Base-by-base conservation (phyloP, 495 filamentous ascomycete species). In the Xylaria castorea region DNA sequence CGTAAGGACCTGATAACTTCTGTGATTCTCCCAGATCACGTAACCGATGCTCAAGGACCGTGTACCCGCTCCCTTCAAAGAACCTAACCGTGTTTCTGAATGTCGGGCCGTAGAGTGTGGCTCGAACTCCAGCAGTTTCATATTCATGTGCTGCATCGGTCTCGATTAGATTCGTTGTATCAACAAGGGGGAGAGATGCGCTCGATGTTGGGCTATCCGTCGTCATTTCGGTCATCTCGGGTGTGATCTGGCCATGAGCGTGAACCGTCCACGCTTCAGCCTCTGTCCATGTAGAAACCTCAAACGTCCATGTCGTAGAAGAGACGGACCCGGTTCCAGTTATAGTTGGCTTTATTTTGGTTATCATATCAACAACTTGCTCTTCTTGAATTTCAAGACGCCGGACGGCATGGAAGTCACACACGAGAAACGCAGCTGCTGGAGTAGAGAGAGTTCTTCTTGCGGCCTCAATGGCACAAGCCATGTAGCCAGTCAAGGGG, bases 401-500 rank as follows among this genome's bases (percentile, higher is more conserved):
- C 27, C 68, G 68, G 7, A 48, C 38, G 68, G 58, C 58, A 46
- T 71, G 68, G 20, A 71, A 71, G 16, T 71, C 58, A 14, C 18
- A 44, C 34, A 61, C 34, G n/a, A 71, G 53, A 34, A 64, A 63
- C 25, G 38, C 40, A 30, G 38, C 46, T 38, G 36, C 68, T 25
- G 68, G 68, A 25, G 30, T 16, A 50, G 68, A 62, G 11, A 64
- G 27, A 27, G 55, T 64, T 40, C 53, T 63, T 51, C 68, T 71
- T 1, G 83, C 77, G 0, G 83, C 83, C 70, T 91, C 88, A 0
- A 87, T 63, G 2, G 85, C 86, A 74, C 85, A 85, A 16, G 79
- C 76, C 18, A 85, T 71, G 68, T 87, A 90, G 0, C 81, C 85
- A 12, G 87, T 83, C n/a, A 80, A 87, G 12, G 90, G 89, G 63